phyloP scores from a whole-genome alignment of 768 basidiomycete species.

The Tulasnella sp. region DNA sequence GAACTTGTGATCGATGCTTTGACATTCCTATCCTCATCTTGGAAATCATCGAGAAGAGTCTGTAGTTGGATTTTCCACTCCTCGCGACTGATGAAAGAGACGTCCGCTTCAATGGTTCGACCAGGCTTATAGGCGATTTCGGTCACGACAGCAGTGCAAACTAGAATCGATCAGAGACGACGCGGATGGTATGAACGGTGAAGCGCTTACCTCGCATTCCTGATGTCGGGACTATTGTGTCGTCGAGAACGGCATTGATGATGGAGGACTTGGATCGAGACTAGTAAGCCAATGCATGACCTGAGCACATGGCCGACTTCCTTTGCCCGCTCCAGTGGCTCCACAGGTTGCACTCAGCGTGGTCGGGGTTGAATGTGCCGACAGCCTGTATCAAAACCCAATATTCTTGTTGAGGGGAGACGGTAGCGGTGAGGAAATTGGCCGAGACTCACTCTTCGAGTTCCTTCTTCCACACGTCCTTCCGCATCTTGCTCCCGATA shows the following conservation, averaged over 20 bases:
- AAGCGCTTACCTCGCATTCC: constrained; percentile 61
- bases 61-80: constrained; percentile 59
- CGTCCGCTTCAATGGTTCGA: constrained; percentile 54
- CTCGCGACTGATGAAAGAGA: constrained; percentile 52
- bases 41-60: constrained; percentile 54
- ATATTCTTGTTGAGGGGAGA: background rate
- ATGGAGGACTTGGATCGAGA: constrained; percentile 47
- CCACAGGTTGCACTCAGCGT: constrained; percentile 66
- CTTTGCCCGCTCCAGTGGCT: constrained; percentile 33
- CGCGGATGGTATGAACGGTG: too few species aligned
- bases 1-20: constrained; percentile 53
- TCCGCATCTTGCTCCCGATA: constrained; percentile 53
- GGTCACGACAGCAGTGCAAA: constrained; percentile 64
- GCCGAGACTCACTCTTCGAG: constrained; percentile 45
- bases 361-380: constrained; percentile 50
- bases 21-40: constrained; percentile 55
- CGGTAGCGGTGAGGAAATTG: background rate
- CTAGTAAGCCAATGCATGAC: constrained; percentile 48
- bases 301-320: constrained; percentile 43
- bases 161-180: constrained; percentile 36
- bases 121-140: constrained; percentile 57
- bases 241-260: constrained; percentile 59
- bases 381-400: constrained; percentile 41
- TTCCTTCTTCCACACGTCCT: constrained; percentile 59
- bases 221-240: constrained; percentile 62